Conservation (phyloP, 2,329 filamentous ascomycete genomes). For the Ascochyta lentis region DNA sequence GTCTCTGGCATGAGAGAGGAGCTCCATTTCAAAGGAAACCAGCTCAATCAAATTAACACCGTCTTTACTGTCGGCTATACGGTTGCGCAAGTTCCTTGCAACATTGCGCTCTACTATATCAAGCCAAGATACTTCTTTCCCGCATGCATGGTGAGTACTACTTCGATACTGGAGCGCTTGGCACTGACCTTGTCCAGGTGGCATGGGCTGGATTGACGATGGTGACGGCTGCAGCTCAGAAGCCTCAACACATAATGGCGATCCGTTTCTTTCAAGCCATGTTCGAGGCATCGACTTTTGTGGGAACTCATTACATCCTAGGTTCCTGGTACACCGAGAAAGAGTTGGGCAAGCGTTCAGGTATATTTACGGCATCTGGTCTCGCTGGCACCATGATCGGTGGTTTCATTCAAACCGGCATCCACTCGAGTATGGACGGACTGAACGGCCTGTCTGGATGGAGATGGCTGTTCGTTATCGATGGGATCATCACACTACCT, state of each 20-base stretch:
- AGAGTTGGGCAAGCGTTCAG: constrained; percentile 68
- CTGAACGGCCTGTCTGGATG: constrained; percentile 60
- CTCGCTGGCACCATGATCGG: constrained; percentile 68
- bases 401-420: constrained; percentile 67
- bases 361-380: constrained; percentile 67
- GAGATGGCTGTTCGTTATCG: constrained; percentile 56
- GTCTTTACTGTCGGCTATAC: constrained; percentile 51
- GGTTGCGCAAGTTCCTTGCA: constrained; percentile 59
- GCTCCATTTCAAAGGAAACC: constrained; percentile 48
- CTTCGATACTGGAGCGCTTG: background rate
- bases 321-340: constrained; percentile 67
- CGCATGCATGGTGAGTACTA: constrained; percentile 61
- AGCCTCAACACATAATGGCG: constrained; percentile 63
- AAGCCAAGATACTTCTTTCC: constrained; percentile 70
- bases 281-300: constrained; percentile 64
- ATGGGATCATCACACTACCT: constrained; percentile 64
- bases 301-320: constrained; percentile 65
- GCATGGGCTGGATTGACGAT: constrained; percentile 70
- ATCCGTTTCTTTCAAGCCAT: constrained; percentile 63
- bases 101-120: constrained; percentile 65
- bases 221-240: constrained; percentile 61
- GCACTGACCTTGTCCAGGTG: constrained; percentile 26
- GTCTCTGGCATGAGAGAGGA: constrained; percentile 54
- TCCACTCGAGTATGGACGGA: constrained; percentile 55
- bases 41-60: constrained; percentile 56